Percentiles rank a stretch among this genome's conserved stretches.
These are phyloP conservation scores for Linum tenue DNA, from an alignment of 345 rosid species.

Conservation along the genomic window DNA sequence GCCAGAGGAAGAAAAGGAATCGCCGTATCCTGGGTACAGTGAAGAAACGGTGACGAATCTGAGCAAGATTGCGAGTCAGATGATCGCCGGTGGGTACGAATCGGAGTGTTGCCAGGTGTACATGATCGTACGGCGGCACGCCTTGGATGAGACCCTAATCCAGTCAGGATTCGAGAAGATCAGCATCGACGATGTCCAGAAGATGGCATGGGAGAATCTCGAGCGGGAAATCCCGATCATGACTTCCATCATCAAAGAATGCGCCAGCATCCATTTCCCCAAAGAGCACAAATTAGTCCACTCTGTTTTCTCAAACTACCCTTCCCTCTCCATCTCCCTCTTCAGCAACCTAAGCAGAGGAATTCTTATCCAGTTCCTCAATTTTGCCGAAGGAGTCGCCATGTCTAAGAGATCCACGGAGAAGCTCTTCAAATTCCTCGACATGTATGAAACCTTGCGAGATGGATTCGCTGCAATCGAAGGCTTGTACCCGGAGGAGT, in stretches of 20 bases:
- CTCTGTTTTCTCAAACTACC: conserved; percentile 30
- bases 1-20: neutral
- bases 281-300: conserved; percentile 47
- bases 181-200: conserved; percentile 76
- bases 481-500: conserved; percentile 32
- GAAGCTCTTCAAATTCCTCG: conserved; percentile 74
- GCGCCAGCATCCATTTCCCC: conserved; percentile 40
- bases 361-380: conserved; percentile 54
- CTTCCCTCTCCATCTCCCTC: conserved; percentile 31
- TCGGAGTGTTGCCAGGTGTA: conserved; percentile 66
- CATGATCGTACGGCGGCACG: conserved; percentile 42
- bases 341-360: conserved; percentile 44
- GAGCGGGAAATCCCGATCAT: conserved; percentile 69
- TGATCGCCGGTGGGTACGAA: conserved; percentile 60
- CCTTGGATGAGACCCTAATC: conserved; percentile 41
- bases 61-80: conserved; percentile 47
- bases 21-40: neutral
- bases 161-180: conserved; percentile 56
- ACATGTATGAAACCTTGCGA: conserved; percentile 61
- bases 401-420: conserved; percentile 61
- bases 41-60: conserved; percentile 30
- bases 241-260: conserved; percentile 53
- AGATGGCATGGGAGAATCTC: conserved; percentile 53
- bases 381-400: conserved; percentile 66
- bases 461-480: conserved; percentile 40